Evolutionary conservation across 768 basidiomycete species (phyloP).

Genomic region (Macrocybe gigantea): DNA sequence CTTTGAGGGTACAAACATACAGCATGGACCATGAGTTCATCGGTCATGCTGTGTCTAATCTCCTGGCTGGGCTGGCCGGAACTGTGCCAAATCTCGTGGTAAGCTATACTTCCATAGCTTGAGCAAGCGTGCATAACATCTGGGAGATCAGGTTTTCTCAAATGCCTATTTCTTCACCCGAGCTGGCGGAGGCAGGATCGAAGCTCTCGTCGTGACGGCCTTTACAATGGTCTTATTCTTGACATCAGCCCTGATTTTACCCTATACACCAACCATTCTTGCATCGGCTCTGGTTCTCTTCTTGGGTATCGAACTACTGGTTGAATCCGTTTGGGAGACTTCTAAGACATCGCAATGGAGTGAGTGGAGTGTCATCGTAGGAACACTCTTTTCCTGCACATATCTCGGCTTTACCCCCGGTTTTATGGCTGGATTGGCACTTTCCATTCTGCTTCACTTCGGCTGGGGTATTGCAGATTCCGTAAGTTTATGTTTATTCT

Average conservation of each 20-base stretch:
- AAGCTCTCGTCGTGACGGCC: slow-evolving; percentile 9
- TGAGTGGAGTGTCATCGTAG: slow-evolving; percentile 15
- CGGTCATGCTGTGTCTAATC: slow-evolving; percentile 15
- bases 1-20: slow-evolving; percentile 14
- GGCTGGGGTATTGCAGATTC: slow-evolving; percentile 16
- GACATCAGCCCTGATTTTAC: slow-evolving; percentile 11
- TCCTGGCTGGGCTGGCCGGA: slow-evolving; percentile 14
- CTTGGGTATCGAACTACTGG: slow-evolving; percentile 17
- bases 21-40: slow-evolving; percentile 19
- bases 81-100: slow-evolving; percentile 16
- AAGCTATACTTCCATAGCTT: background rate
- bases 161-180: slow-evolving; percentile 16
- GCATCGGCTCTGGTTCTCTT: slow-evolving; percentile 17
- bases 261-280: slow-evolving; percentile 17
- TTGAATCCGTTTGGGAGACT: slow-evolving; percentile 17
- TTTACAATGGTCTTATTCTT: slow-evolving; percentile 14
- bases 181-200: slow-evolving; percentile 18
- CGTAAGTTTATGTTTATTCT: slow-evolving; percentile 6
- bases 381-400: slow-evolving; percentile 13
- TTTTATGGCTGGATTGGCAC: slow-evolving; percentile 18
- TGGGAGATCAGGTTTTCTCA: background rate
- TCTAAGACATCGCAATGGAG: slow-evolving; percentile 11
- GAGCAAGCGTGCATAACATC: slow-evolving; percentile 6
- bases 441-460: slow-evolving; percentile 13
- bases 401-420: slow-evolving; percentile 19